Conservation (phyloP, 2,329 filamentous ascomycete genomes). For the Cladosporium sp. region DNA sequence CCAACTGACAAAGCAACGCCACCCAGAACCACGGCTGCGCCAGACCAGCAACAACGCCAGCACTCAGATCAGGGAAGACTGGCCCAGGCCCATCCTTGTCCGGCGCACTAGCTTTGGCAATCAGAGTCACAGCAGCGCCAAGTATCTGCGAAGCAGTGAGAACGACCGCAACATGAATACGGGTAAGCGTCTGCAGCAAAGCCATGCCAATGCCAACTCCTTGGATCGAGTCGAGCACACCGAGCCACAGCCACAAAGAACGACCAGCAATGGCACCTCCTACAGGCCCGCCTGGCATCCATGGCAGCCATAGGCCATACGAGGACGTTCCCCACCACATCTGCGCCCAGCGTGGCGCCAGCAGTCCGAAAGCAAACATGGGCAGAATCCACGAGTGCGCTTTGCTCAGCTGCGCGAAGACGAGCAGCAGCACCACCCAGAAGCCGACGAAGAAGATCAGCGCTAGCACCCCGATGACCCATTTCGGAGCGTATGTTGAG, state of each 20-base stretch:
- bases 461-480: slow-evolving; percentile 54
- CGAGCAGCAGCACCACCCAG: slow-evolving; percentile 50
- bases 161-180: slow-evolving; percentile 59
- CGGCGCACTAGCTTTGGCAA: slow-evolving; percentile 55
- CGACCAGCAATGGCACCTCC: slow-evolving; percentile 53
- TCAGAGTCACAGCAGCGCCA: slow-evolving; percentile 57
- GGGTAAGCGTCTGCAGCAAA: slow-evolving; percentile 56
- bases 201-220: slow-evolving; percentile 65
- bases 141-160: slow-evolving; percentile 58
- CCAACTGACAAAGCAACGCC: slow-evolving; percentile 18
- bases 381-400: slow-evolving; percentile 62
- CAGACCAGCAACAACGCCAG: slow-evolving; percentile 34
- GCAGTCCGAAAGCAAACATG: slow-evolving; percentile 61
- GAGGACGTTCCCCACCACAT: slow-evolving; percentile 61
- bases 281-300: slow-evolving; percentile 49
- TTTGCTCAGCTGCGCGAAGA: slow-evolving; percentile 51
- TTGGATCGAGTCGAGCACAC: slow-evolving; percentile 60
- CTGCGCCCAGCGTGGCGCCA: slow-evolving; percentile 61
- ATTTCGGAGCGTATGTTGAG: slow-evolving; percentile 50
- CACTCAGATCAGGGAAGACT: slow-evolving; percentile 58
- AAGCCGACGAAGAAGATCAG: slow-evolving; percentile 49
- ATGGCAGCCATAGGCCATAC: slow-evolving; percentile 58
- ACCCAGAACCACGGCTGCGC: slow-evolving; percentile 23
- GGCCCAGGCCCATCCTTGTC: slow-evolving; percentile 57
- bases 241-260: slow-evolving; percentile 62